These are phyloP conservation scores for Speleostelium caveatum DNA, from an alignment of 78 protist genomes.

Conservation along the genomic window DNA sequence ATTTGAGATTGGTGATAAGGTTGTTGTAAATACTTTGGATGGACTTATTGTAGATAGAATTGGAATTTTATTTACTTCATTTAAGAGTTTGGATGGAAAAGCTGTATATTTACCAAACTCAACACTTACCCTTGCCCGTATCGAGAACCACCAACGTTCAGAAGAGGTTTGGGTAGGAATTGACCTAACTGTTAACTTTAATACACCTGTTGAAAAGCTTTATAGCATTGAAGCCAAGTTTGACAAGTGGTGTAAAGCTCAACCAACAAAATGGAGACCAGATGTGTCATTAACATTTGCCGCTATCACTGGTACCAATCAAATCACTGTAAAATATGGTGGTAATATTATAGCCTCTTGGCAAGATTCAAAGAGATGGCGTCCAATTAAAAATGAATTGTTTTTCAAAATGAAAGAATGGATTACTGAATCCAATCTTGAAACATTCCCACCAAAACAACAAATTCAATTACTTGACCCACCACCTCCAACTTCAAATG, in stretches of 20 bases:
- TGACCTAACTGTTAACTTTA: conserved; percentile 38
- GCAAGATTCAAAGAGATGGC: conserved; percentile 63
- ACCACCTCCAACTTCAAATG: not conserved
- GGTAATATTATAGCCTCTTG: conserved; percentile 51
- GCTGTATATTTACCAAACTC: conserved; percentile 65
- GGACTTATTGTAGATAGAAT: conserved; percentile 46
- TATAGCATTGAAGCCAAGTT: conserved; percentile 42
- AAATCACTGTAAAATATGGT: conserved; percentile 34
- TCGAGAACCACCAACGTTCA: conserved; percentile 71
- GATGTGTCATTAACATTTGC: conserved; percentile 31
- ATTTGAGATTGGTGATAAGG: conserved; percentile 69
- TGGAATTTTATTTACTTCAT: conserved; percentile 58
- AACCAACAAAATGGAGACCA: conserved; percentile 58
- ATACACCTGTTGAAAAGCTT: conserved; percentile 59
- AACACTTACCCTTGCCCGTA: not conserved
- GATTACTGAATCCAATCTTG: conserved; percentile 23
- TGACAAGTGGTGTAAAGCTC: conserved; percentile 68
- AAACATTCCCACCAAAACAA: conserved; percentile 54
- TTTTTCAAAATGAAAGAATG: conserved; percentile 74
- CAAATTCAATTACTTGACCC: conserved; percentile 1
- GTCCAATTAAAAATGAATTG: conserved; percentile 54
- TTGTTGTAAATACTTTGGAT: conserved; percentile 22
- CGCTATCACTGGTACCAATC: conserved; percentile 24
- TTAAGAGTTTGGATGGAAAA: conserved; percentile 61
- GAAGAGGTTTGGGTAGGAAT: conserved; percentile 60